Evolutionary conservation across 2,329 filamentous ascomycete species (phyloP).

Genomic region (Fusarium ambrosium): DNA sequence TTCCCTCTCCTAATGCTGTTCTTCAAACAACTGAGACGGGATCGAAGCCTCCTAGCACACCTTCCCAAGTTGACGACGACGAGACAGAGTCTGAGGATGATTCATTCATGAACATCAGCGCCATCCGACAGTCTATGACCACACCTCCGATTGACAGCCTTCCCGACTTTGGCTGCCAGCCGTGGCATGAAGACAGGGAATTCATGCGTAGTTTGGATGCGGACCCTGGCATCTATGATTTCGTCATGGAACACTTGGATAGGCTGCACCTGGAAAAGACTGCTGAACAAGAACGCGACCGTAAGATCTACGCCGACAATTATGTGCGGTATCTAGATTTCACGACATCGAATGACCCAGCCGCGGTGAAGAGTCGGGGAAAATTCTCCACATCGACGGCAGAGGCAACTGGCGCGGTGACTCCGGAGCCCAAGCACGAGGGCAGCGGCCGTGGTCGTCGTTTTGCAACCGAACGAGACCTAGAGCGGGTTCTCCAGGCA

Average conservation of each 20-base stretch:
- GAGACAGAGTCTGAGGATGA: constrained; percentile 69
- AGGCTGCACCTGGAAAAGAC: constrained; percentile 56
- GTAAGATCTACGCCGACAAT: constrained; percentile 59
- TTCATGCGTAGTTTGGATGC: constrained; percentile 60
- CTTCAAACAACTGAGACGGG: constrained; percentile 49
- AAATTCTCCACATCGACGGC: constrained; percentile 61
- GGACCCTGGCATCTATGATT: constrained; percentile 57
- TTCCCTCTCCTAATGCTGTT: constrained; percentile 27
- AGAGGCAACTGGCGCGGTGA: constrained; percentile 53
- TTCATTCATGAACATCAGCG: constrained; percentile 63
- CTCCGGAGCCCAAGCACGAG: constrained; percentile 70
- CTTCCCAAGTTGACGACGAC: constrained; percentile 65
- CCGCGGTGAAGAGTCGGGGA: constrained; percentile 67
- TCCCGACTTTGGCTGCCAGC: constrained; percentile 60
- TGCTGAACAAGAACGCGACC: constrained; percentile 56
- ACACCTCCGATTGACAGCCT: constrained; percentile 69
- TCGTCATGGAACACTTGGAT: constrained; percentile 61
- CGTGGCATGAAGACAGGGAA: constrained; percentile 63
- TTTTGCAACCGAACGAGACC: constrained; percentile 79
- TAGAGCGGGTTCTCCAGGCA: constrained; percentile 79
- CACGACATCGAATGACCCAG: constrained; percentile 68
- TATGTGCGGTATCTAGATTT: constrained; percentile 68
- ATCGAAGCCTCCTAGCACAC: constrained; percentile 59
- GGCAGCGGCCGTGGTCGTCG: constrained; percentile 66
- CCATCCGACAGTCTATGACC: constrained; percentile 63